Conservation (phyloP, 257 asterid genomes). For the Petrea volubilis region DNA sequence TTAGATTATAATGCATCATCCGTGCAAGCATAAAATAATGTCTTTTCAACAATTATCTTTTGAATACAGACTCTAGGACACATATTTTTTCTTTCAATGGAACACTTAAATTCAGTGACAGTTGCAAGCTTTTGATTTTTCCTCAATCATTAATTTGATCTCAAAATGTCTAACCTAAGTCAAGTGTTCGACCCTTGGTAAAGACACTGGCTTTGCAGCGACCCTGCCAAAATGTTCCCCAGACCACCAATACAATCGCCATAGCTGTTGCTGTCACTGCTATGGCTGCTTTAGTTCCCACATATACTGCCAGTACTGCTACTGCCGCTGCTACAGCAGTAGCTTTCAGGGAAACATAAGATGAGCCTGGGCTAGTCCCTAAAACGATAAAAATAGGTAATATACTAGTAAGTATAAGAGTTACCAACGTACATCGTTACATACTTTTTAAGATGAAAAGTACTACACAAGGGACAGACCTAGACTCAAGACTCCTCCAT, state of each 20-base stretch:
- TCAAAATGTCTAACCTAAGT: constrained; percentile 80
- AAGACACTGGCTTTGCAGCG: constrained; percentile 58
- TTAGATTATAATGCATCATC: constrained; percentile 8
- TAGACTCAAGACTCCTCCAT: constrained; percentile 17
- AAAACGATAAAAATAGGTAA: constrained; percentile 67
- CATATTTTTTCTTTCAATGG: constrained; percentile 16
- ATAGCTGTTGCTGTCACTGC: constrained; percentile 73
- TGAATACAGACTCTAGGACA: constrained; percentile 12
- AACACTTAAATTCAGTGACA: constrained; percentile 21
- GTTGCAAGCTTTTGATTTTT: constrained; percentile 30
- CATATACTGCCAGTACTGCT: constrained; percentile 70
- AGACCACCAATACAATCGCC: constrained; percentile 68
- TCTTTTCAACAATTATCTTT: not conserved
- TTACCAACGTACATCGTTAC: constrained; percentile 30
- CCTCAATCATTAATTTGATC: constrained; percentile 46
- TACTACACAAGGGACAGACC: constrained; percentile 10
- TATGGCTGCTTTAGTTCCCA: constrained; percentile 68
- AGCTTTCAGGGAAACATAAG: constrained; percentile 71
- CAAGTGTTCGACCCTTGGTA: constrained; percentile 72
- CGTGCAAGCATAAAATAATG: constrained; percentile 13
- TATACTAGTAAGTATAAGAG: constrained; percentile 42
- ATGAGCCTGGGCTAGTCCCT: constrained; percentile 84
- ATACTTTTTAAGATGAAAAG: constrained; percentile 30
- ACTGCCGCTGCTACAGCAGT: constrained; percentile 82
- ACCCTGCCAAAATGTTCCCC: constrained; percentile 67